A percentile compares a stretch with the other conserved stretches of the same genome.
phyloP scores from a whole-genome alignment of 371 early-diverging fungal species.

The Rhizopus delemar region DNA sequence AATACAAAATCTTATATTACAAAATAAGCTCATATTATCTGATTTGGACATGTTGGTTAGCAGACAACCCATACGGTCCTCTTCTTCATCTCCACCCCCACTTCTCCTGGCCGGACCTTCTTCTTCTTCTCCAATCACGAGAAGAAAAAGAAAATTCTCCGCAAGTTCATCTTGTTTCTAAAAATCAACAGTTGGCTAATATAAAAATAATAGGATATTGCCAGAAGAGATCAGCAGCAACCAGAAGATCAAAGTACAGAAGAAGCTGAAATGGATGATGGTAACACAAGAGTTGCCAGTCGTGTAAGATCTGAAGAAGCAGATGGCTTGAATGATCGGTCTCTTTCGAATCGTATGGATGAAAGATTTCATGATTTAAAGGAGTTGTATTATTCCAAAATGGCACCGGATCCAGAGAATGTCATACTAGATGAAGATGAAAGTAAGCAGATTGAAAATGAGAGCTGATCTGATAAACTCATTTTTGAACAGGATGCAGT shows the following conservation, averaged over 20 bases:
- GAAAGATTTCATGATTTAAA: slow-evolving; percentile 75
- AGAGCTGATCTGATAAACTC: neutral
- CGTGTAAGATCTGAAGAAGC: neutral
- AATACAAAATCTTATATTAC: neutral
- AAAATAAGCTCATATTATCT: neutral
- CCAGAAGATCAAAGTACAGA: slow-evolving; percentile 2
- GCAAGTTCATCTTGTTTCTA: neutral
- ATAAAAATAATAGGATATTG: neutral
- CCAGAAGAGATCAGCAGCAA: slow-evolving; percentile 1
- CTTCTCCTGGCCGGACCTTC: neutral
- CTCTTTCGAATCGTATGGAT: slow-evolving; percentile 45
- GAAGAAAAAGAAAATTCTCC: slow-evolving; percentile 5
- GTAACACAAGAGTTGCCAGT: neutral
- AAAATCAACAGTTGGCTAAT: neutral
- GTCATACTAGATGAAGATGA: neutral
- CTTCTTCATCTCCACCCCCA: neutral
- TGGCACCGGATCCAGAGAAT: neutral
- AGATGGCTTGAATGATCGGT: neutral
- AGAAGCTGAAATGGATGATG: neutral
- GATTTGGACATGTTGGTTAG: neutral
- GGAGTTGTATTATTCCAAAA: slow-evolving; percentile 58
- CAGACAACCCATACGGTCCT: neutral
- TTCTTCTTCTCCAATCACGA: neutral
- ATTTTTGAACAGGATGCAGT: slow-evolving; percentile 3
- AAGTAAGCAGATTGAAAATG: neutral